Percentiles rank a stretch among this genome's conserved stretches.
These are phyloP conservation scores for Phyllosticta paracitricarpa DNA, from an alignment of 2,329 filamentous ascomycete species.

Conservation along the genomic window DNA sequence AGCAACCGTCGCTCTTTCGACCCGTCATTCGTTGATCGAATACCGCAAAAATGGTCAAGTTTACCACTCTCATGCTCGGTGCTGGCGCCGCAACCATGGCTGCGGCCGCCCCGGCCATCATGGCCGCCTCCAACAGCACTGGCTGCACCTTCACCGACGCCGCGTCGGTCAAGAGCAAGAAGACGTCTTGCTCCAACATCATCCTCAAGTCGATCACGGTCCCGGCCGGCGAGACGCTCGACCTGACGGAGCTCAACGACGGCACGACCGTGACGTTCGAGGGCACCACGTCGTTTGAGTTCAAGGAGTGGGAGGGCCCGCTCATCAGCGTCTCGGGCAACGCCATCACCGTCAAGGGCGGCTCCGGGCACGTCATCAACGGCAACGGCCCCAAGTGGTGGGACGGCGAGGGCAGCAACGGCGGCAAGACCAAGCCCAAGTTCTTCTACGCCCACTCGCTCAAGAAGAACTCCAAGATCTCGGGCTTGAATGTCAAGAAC, in stretches of 20 bases:
- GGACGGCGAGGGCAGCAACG: slow-evolving; percentile 39
- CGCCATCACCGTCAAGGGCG: slow-evolving; percentile 31
- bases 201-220: slow-evolving; percentile 9
- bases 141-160: slow-evolving; percentile 14
- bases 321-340: slow-evolving; percentile 31
- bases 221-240: slow-evolving; percentile 36
- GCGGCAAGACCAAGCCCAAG: slow-evolving; percentile 26
- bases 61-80: slow-evolving; percentile 8
- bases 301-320: slow-evolving; percentile 30
- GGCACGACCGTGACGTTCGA: slow-evolving; percentile 21
- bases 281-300: slow-evolving; percentile 24
- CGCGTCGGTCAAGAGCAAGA: slow-evolving; percentile 8
- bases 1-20: slow-evolving; percentile 4
- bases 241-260: slow-evolving; percentile 43
- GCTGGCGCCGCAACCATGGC: slow-evolving; percentile 9
- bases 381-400: slow-evolving; percentile 31
- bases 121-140: neutral
- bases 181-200: slow-evolving; percentile 10
- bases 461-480: slow-evolving; percentile 21
- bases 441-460: slow-evolving; percentile 12
- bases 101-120: slow-evolving; percentile 4
- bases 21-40: slow-evolving; percentile 7
- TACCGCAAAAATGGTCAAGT: slow-evolving; percentile 7
- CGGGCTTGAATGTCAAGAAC: slow-evolving; percentile 43
- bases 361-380: slow-evolving; percentile 26